These are phyloP conservation scores for Malus sylvestris DNA, from an alignment of 306 rosid genomes.

Conservation along the genomic window DNA sequence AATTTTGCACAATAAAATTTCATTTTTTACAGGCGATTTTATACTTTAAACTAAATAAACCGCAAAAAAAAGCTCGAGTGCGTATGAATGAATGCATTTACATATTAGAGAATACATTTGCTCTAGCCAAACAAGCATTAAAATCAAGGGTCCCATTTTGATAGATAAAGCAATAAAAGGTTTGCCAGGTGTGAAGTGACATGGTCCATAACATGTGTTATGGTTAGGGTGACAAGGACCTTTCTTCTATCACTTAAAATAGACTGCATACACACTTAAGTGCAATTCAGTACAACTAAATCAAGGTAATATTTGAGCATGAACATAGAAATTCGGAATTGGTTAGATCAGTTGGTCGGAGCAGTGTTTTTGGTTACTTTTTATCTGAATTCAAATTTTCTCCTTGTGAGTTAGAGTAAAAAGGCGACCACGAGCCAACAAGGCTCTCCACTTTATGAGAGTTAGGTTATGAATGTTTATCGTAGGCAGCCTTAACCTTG, in stretches of 20 bases:
- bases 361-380: fast-evolving
- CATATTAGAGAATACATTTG: background rate
- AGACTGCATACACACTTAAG: background rate
- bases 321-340: background rate
- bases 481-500: fast-evolving
- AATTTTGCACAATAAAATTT: background rate
- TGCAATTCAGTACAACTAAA: background rate
- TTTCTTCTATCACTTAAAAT: background rate
- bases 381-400: background rate
- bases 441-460: too few species aligned
- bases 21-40: too few species aligned
- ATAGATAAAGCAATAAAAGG: background rate
- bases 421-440: too few species aligned
- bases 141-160: background rate
- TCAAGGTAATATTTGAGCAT: background rate
- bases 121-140: background rate
- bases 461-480: too few species aligned
- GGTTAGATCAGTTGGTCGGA: too few species aligned
- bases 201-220: background rate
- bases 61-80: background rate
- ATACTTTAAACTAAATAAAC: too few species aligned
- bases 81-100: too few species aligned
- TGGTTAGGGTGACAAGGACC: background rate
- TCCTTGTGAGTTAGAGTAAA: background rate
- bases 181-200: background rate